These are phyloP conservation scores for Coemansia asiatica DNA, from an alignment of 192 early-diverging fungal species.

Conservation along the genomic window DNA sequence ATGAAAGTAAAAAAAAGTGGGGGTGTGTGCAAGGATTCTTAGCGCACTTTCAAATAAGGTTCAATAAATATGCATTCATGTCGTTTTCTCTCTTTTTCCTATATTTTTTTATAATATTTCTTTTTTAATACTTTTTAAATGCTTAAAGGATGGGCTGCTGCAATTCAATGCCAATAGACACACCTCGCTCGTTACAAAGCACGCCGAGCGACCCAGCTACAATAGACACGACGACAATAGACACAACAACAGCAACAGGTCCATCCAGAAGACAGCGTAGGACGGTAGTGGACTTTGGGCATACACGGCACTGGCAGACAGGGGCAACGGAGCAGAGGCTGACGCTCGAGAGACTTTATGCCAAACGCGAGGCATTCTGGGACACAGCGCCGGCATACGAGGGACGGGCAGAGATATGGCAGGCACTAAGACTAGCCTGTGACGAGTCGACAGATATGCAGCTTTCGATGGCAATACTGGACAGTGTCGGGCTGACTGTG, in stretches of 20 bases:
- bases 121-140: neutral
- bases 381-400: conserved; percentile 72
- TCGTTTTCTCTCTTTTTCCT: too few relatives aligned
- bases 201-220: neutral
- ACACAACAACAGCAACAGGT: too few relatives aligned
- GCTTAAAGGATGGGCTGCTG: neutral
- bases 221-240: neutral
- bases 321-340: neutral
- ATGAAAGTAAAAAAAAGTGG: neutral
- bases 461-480: conserved; percentile 65
- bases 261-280: neutral
- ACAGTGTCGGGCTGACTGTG: conserved; percentile 64
- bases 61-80: neutral
- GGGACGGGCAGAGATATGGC: conserved; percentile 76
- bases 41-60: neutral
- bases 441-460: conserved; percentile 55
- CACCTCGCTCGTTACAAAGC: neutral
- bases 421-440: conserved; percentile 64
- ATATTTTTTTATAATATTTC: neutral
- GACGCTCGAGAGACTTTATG: conserved; percentile 27
- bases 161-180: neutral
- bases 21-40: too few relatives aligned
- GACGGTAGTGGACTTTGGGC: neutral
- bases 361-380: conserved; percentile 69
- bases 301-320: neutral